Conservation (phyloP, 139 green algal genomes). For the Yamagishiella unicocca region DNA sequence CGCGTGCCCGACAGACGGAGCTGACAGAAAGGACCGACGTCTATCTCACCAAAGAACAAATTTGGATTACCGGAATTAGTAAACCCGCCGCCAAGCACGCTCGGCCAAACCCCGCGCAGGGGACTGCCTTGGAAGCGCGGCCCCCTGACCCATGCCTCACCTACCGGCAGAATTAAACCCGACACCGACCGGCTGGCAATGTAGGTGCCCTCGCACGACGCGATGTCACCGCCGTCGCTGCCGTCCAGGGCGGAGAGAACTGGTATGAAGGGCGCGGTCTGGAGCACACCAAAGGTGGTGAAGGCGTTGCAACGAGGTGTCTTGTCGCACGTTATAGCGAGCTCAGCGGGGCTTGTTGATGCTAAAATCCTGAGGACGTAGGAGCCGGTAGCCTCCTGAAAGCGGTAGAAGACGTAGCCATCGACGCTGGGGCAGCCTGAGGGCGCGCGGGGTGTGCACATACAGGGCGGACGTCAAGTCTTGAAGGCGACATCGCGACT, state of each 20-base stretch:
- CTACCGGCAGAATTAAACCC: not conserved
- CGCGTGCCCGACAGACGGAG: too few species aligned
- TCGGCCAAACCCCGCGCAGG: not conserved
- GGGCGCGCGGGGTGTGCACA: too few species aligned
- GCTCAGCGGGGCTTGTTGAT: too few species aligned
- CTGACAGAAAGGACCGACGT: too few species aligned
- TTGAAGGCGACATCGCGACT: too few species aligned
- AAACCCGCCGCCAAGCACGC: not conserved
- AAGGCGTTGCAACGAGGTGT: constrained; percentile 5
- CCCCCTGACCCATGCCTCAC: not conserved
- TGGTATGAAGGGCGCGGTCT: not conserved
- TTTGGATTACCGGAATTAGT: not conserved
- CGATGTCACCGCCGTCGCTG: not conserved
- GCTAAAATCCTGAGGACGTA: too few species aligned
- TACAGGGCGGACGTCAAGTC: too few species aligned
- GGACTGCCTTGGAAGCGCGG: not conserved
- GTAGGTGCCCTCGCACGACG: not conserved
- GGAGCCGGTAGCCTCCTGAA: too few species aligned
- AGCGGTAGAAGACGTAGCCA: too few species aligned
- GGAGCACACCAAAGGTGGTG: not conserved
- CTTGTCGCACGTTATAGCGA: not conserved
- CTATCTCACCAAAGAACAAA: not conserved
- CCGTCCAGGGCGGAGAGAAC: not conserved
- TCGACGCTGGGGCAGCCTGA: too few species aligned
- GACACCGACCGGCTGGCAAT: not conserved